phyloP scores from a whole-genome alignment of 495 filamentous ascomycete genomes.

The Penicillium lagena region DNA sequence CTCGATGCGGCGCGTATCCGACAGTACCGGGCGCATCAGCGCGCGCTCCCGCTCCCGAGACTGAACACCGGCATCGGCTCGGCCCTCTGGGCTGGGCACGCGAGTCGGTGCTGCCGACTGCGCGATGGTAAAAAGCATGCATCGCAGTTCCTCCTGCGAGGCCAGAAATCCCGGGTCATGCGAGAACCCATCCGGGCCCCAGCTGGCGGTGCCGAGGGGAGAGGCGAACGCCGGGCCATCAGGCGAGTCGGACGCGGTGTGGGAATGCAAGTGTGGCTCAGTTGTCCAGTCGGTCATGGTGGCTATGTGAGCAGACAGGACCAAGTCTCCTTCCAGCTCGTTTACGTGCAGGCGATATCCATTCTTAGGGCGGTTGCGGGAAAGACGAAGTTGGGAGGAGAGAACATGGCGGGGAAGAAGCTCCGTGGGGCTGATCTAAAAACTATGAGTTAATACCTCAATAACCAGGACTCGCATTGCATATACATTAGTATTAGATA shows the following conservation, averaged over 20 bases:
- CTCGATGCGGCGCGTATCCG: slow-evolving; percentile 19
- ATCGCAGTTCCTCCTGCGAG: slow-evolving; percentile 31
- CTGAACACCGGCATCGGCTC: background rate
- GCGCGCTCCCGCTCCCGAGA: background rate
- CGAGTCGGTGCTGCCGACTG: slow-evolving; percentile 28
- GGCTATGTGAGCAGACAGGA: background rate
- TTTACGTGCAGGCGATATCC: no score
- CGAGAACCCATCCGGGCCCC: slow-evolving; percentile 28
- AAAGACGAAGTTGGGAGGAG: no score
- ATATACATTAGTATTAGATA: no score
- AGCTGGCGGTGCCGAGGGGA: slow-evolving; percentile 17
- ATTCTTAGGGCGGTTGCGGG: no score
- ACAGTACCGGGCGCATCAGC: slow-evolving; percentile 14
- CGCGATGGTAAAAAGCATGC: slow-evolving; percentile 29
- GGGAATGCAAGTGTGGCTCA: background rate
- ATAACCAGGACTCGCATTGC: no score
- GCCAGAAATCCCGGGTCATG: slow-evolving; percentile 32
- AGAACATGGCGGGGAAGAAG: no score
- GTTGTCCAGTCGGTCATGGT: background rate
- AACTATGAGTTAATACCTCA: no score
- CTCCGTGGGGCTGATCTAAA: no score
- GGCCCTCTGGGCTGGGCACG: slow-evolving; percentile 11
- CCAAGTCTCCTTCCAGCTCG: no score
- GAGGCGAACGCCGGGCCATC: slow-evolving; percentile 13
- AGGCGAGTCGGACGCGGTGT: slow-evolving; percentile 14